Evolutionary conservation across 257 asterid species (phyloP).

Genomic region (Striga asiatica): DNA sequence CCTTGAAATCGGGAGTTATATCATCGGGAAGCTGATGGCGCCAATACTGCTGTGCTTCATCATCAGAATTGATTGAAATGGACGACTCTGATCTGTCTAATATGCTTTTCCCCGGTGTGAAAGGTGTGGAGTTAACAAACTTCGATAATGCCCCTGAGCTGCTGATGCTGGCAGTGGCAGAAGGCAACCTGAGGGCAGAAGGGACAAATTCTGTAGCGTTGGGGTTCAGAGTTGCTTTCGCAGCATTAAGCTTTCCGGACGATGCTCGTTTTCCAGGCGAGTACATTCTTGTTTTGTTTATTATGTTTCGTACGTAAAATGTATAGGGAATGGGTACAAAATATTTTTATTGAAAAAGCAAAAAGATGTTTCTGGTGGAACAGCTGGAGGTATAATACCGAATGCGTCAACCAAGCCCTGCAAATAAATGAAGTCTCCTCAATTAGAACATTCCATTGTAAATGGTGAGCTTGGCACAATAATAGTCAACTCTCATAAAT

Average conservation of each 20-base stretch:
- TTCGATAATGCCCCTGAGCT: constrained; percentile 45
- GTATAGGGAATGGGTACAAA: not conserved
- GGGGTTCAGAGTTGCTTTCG: constrained; percentile 69
- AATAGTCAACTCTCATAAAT: not conserved
- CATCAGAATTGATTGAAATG: constrained; percentile 72
- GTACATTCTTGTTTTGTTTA: constrained; percentile 37
- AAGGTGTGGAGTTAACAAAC: constrained; percentile 22
- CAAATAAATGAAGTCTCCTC: constrained; percentile 8
- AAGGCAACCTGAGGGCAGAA: constrained; percentile 58
- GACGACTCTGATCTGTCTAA: constrained; percentile 81
- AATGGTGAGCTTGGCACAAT: not conserved
- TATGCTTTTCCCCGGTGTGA: constrained; percentile 53
- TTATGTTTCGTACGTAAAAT: constrained; percentile 10
- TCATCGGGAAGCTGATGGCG: constrained; percentile 95
- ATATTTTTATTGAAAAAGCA: constrained; percentile 7
- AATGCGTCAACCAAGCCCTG: constrained; percentile 70
- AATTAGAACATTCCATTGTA: constrained; percentile 7
- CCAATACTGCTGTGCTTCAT: constrained; percentile 92
- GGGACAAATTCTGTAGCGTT: constrained; percentile 96
- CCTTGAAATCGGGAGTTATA: constrained; percentile 85
- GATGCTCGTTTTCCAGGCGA: constrained; percentile 59
- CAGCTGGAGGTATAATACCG: constrained; percentile 8
- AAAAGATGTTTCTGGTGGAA: too few relatives aligned
- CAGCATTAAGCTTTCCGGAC: constrained; percentile 34
- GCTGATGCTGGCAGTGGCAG: constrained; percentile 30